phyloP scores from a whole-genome alignment of 805 yeast genomes.

The Kluyveromyces dobzhanskii region DNA sequence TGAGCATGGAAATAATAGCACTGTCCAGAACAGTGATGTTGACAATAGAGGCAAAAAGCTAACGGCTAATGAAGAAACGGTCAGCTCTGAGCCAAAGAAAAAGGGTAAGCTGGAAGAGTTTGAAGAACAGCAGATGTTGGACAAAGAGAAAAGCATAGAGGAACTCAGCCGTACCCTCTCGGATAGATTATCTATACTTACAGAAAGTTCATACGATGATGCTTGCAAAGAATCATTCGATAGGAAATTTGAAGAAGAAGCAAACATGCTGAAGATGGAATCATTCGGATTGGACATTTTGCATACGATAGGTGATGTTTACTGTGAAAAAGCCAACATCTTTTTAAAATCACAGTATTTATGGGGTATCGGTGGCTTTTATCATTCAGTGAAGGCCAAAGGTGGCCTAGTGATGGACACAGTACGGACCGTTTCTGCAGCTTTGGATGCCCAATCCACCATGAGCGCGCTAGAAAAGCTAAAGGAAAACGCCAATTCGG shows the following conservation, averaged over 20 bases:
- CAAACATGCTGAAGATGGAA: slow-evolving; percentile 72
- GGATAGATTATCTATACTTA: slow-evolving; percentile 44
- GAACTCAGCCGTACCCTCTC: slow-evolving; percentile 51
- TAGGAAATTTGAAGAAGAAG: slow-evolving; percentile 66
- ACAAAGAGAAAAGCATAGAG: slow-evolving; percentile 56
- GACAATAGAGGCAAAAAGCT: slow-evolving; percentile 1
- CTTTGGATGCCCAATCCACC: slow-evolving; percentile 71
- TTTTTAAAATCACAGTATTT: slow-evolving; percentile 57
- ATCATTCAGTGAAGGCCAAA: slow-evolving; percentile 63
- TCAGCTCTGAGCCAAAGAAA: slow-evolving; percentile 33
- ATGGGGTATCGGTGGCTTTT: slow-evolving; percentile 63
- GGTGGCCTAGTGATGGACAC: slow-evolving; percentile 69
- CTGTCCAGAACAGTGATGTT: not conserved
- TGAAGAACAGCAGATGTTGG: slow-evolving; percentile 69
- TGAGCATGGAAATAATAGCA: slow-evolving; percentile 3
- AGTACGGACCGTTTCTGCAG: slow-evolving; percentile 59
- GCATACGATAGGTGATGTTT: slow-evolving; percentile 66
- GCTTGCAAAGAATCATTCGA: slow-evolving; percentile 58
- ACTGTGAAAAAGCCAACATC: slow-evolving; percentile 55
- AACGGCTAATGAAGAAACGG: slow-evolving; percentile 20
- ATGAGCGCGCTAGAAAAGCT: slow-evolving; percentile 64
- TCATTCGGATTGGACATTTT: slow-evolving; percentile 78
- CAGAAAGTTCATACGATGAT: slow-evolving; percentile 54
- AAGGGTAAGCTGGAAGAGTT: slow-evolving; percentile 46
- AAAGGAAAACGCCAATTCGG: slow-evolving; percentile 42